Evolutionary conservation across 306 rosid genomes (phyloP).

Genomic region (Abrus pulchellus): DNA sequence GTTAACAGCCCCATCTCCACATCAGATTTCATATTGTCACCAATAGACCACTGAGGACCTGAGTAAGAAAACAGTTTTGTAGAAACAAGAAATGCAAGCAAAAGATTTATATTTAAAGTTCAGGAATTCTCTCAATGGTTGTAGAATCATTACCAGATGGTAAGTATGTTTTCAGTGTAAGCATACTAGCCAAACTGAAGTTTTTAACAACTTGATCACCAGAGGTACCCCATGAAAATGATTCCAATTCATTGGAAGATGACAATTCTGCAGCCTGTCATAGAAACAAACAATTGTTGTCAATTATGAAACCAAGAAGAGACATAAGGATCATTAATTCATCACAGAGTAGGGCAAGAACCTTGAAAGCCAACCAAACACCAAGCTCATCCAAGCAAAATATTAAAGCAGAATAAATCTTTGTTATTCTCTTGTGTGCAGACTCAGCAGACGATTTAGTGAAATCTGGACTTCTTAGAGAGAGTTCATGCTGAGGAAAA

Average conservation of each 20-base stretch:
- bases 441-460: slow-evolving; percentile 53
- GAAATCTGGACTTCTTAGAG: slow-evolving; percentile 51
- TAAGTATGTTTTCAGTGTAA: slow-evolving; percentile 46
- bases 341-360: slow-evolving; percentile 38
- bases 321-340: slow-evolving; percentile 37
- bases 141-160: slow-evolving; percentile 61
- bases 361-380: slow-evolving; percentile 81
- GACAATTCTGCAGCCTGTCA: slow-evolving; percentile 78
- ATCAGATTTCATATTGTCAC: slow-evolving; percentile 51
- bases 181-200: slow-evolving; percentile 58
- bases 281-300: slow-evolving; percentile 27
- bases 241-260: slow-evolving; percentile 53
- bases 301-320: slow-evolving; percentile 36
- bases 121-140: slow-evolving; percentile 18
- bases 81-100: slow-evolving; percentile 27
- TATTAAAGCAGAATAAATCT: slow-evolving; percentile 49
- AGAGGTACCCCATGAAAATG: slow-evolving; percentile 56
- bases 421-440: slow-evolving; percentile 57
- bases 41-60: slow-evolving; percentile 68
- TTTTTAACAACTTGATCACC: slow-evolving; percentile 62
- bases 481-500: slow-evolving; percentile 63
- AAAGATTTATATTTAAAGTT: slow-evolving; percentile 19
- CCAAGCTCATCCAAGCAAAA: slow-evolving; percentile 86
- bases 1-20: slow-evolving; percentile 63
- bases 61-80: slow-evolving; percentile 36